phyloP scores from a whole-genome alignment of 2,329 filamentous ascomycete species.

The Fusarium pilosicola region DNA sequence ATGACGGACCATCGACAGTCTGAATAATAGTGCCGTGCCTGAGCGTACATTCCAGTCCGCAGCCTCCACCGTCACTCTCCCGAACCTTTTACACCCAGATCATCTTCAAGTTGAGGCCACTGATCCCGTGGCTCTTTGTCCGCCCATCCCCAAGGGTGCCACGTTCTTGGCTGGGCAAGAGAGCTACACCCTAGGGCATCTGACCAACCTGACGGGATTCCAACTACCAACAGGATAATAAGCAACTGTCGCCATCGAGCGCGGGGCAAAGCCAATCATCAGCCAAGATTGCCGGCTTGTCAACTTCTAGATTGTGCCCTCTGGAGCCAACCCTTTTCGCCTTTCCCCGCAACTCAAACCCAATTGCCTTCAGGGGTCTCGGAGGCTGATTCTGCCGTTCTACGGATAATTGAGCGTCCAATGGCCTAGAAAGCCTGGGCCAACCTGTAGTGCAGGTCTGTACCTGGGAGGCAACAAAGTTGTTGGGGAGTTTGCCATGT shows the following conservation, averaged over 20 bases:
- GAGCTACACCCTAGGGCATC: conserved; percentile 20
- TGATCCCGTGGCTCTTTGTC: conserved; percentile 25
- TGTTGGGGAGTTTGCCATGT: background rate
- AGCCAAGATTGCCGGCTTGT: conserved; percentile 17
- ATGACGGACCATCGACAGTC: background rate
- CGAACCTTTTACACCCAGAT: background rate
- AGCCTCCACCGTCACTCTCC: background rate
- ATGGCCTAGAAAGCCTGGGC: background rate
- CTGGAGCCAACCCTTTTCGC: conserved; percentile 2
- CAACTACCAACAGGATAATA: conserved; percentile 11
- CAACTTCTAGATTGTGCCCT: conserved; percentile 15
- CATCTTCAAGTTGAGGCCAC: background rate
- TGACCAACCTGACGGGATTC: conserved; percentile 19
- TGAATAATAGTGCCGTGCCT: conserved; percentile 10
- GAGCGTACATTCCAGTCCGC: conserved; percentile 21
- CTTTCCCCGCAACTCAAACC: conserved; percentile 27
- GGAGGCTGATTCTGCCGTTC: conserved; percentile 11
- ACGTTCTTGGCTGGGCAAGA: conserved; percentile 32
- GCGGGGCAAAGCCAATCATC: conserved; percentile 32
- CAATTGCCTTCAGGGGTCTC: conserved; percentile 32
- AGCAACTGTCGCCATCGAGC: conserved; percentile 25
- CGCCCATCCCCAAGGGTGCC: conserved; percentile 18
- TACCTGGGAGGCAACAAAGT: conserved; percentile 6
- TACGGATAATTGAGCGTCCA: background rate
- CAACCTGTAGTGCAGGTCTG: background rate